A percentile compares a stretch with the other conserved stretches of the same genome.
Conservation (phyloP, 306 rosid genomes). For the Vigna unguiculata region DNA sequence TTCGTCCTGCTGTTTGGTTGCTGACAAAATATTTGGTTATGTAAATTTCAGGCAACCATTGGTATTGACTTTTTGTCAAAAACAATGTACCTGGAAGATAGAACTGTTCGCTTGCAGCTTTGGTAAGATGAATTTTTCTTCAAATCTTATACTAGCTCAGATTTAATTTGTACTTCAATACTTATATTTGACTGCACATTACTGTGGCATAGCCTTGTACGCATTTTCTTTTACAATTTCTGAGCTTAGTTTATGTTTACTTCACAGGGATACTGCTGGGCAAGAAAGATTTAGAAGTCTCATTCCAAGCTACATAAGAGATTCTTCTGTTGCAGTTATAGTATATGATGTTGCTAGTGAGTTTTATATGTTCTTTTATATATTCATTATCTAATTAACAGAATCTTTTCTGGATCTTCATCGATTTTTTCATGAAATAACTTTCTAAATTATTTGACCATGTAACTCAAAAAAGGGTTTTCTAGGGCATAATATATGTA, state of each 20-base stretch:
- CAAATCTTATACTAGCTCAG: conserved; percentile 26
- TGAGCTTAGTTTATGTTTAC: conserved; percentile 26
- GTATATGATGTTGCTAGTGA: conserved; percentile 94
- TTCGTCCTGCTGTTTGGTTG: conserved; percentile 27
- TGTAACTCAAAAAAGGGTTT: neutral
- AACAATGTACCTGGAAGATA: conserved; percentile 99
- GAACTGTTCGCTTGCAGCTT: conserved; percentile 98
- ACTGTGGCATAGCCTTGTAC: neutral
- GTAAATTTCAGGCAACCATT: conserved; percentile 83
- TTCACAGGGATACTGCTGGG: conserved; percentile 96
- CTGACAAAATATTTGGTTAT: conserved; percentile 36
- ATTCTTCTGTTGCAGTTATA: conserved; percentile 95
- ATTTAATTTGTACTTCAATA: conserved; percentile 18
- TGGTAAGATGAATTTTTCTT: conserved; percentile 64
- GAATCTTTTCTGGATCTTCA: neutral
- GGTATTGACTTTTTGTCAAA: conserved; percentile 97
- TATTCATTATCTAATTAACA: conserved; percentile 23
- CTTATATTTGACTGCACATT: neutral
- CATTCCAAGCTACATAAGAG: conserved; percentile 98
- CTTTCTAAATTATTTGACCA: conserved; percentile 10
- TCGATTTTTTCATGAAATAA: conserved; percentile 13
- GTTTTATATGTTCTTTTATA: conserved; percentile 42
- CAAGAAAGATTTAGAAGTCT: conserved; percentile 99
- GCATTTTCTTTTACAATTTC: conserved; percentile 18
- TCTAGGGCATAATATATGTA: conserved; percentile 3